Base-by-base conservation (phyloP, 257 asterid species). In the Gentiana straminea region DNA sequence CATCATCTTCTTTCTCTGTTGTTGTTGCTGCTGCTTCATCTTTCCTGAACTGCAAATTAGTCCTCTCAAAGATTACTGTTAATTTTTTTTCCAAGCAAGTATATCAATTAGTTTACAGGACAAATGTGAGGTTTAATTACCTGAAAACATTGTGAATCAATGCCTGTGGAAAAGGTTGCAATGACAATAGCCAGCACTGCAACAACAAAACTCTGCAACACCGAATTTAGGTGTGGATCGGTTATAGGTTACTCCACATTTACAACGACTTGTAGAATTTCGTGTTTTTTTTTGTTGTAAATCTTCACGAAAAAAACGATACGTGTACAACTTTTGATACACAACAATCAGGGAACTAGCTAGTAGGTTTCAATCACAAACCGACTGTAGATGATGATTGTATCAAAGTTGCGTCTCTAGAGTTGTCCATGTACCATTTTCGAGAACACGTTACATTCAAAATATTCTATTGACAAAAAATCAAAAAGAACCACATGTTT, bases 81-180 rank as follows among this genome's bases (percentile, higher is more conserved):
- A 24, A 24, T 24, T 24, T 24, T 24, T 24, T 24, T 24, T 24
- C 24, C 24, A 24, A 24, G 24, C 24, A 24, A 24, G 24, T 24
- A 24, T 24, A 24, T 24, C 24, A 41, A 15, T 13, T 8, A 54
- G 15, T 6, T 33, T 24, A 58, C 57, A 38, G 48, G 12, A 3
- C 38, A 59, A 1, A 35, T 24, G 53, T 13, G 59, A 66, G 64
- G 58, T 5, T 34, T 48, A 24, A 24, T 24, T 24, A 78, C 84
- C 84, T 78, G 84, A 67, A 78, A 78, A 67, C 80, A 70, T 68
- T 74, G 66, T 39, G 84, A 77, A 61, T 74, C 80, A 43, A 74
- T 74, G 56, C 84, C 84, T 1, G 84, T 78, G 4, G 84, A 74
- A 64, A 78, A 78, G 35, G 84, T 78, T 15, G 84, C 84, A 5